These are phyloP conservation scores for Auricularia sp. DNA, from an alignment of 768 basidiomycete species.

Conservation along the genomic window DNA sequence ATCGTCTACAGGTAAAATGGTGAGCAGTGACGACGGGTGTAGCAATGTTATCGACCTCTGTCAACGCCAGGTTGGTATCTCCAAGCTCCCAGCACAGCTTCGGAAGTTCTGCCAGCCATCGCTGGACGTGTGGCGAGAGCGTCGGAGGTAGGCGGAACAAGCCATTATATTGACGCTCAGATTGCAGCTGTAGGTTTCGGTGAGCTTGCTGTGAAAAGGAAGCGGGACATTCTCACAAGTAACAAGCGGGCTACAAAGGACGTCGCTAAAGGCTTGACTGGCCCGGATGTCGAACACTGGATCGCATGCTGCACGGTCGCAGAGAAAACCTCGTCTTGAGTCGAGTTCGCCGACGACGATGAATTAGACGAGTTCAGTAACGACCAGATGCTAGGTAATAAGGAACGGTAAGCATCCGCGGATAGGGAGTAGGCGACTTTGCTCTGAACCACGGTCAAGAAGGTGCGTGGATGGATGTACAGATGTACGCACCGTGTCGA, in stretches of 20 bases:
- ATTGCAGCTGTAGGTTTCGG: constrained; percentile 41
- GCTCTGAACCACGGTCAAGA: constrained; percentile 20
- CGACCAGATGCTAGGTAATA: constrained; percentile 74
- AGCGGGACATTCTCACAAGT: constrained; percentile 39
- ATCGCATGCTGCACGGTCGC: constrained; percentile 61
- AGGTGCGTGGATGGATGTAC: constrained; percentile 3
- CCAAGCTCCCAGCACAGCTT: constrained; percentile 81
- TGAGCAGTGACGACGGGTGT: background rate
- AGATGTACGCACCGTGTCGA: constrained; percentile 37
- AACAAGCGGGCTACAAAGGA: constrained; percentile 67
- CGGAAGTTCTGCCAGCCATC: constrained; percentile 72
- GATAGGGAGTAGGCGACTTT: constrained; percentile 29
- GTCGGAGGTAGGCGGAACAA: constrained; percentile 26
- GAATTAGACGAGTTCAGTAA: constrained; percentile 40
- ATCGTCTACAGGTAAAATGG: constrained; percentile 32
- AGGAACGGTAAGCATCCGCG: constrained; percentile 46
- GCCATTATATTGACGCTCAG: constrained; percentile 43
- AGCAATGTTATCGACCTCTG: constrained; percentile 41
- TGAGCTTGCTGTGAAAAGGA: background rate
- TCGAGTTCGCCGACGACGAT: constrained; percentile 16
- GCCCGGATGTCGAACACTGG: constrained; percentile 47
- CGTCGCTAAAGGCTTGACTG: constrained; percentile 54
- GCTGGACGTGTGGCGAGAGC: constrained; percentile 17
- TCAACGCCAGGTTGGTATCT: constrained; percentile 39
- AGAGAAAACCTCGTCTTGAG: constrained; percentile 31